Percentiles rank a stretch among this genome's conserved stretches.
These are phyloP conservation scores for Osmanthus fragrans DNA, from an alignment of 257 asterid genomes.

Conservation along the genomic window DNA sequence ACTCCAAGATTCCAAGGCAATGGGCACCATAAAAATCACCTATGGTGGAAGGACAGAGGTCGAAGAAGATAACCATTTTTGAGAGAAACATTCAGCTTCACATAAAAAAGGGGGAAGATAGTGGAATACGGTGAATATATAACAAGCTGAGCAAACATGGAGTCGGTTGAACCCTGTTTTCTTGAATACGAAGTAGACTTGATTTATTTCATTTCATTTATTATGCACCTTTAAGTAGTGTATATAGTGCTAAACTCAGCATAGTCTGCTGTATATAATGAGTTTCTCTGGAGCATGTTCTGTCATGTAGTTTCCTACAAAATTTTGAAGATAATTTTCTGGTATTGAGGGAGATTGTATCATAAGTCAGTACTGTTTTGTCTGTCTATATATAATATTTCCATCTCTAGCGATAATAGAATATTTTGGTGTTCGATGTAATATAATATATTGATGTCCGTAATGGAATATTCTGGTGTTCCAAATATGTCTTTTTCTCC, in stretches of 20 bases:
- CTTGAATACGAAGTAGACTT: slow-evolving; percentile 3
- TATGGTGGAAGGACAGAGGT: slow-evolving; percentile 22
- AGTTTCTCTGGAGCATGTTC: slow-evolving; percentile 7
- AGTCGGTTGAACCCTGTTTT: background rate
- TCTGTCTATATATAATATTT: background rate
- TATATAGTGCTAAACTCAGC: background rate
- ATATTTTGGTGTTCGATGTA: too few relatives aligned
- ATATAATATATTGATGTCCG: too few relatives aligned
- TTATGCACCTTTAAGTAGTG: background rate
- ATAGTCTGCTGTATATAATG: background rate
- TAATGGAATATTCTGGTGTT: background rate
- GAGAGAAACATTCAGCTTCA: slow-evolving; percentile 1
- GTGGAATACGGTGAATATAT: slow-evolving; percentile 5
- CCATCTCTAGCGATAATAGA: background rate
- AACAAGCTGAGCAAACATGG: slow-evolving; percentile 14
- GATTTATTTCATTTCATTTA: slow-evolving; percentile 15
- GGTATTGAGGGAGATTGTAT: slow-evolving; percentile 10
- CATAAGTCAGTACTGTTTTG: background rate
- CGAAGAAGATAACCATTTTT: slow-evolving; percentile 14
- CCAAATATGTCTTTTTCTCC: background rate
- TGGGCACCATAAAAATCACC: slow-evolving; percentile 6
- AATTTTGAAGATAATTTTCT: slow-evolving; percentile 3
- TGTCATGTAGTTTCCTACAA: background rate
- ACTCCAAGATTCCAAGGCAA: slow-evolving; percentile 20
- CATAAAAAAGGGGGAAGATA: background rate